Evolutionary conservation across 176 grass and related monocot species (phyloP), one percentile per base, ranked within the genome.

Genomic region (Cocos nucifera): DNA sequence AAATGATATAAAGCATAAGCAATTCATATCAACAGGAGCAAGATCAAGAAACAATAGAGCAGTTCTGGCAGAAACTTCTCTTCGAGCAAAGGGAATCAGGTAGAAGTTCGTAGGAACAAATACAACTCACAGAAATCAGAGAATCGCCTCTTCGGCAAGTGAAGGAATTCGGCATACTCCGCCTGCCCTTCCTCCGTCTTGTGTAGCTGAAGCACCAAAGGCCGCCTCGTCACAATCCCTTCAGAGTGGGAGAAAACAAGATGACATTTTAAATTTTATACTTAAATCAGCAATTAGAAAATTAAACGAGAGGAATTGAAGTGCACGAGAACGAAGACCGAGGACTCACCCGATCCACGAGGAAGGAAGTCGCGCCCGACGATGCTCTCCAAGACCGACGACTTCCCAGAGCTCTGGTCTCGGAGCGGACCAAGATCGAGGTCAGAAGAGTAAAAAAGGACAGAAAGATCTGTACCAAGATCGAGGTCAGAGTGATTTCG

Each of bases 151-250:
- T 67, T 88, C 20, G 87, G 87, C 63, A 78, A 64, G 64, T 97
- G 93, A 52, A 88, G 78, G 69, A 96, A 96, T 58, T 88, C 83
- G 2, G 86, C 86, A 49, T 82, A 90, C 21, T 96, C 92, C 68
- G 80, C 70, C 64, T 51, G 68, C 16, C 92, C 83, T 0, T 78
- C 78, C 57, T 88, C 69, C 9, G 72, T 85, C 72, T 90, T 87
- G 27, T 96, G 80, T 49, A 96, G 84, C 74, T 96, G 91, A 60
- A 96, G 70, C 57, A 96, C 91, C 54, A 96, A 69, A 0, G 91
- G 91, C 72, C 91, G 78, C 59, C 91, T 82, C 52, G 91, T 96
- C 83, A 96, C 91, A 71, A 96, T 96, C 23, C 91, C 91, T 96
- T 57, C 9, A 67, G 24, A 54, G n/a, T 56, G 6, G 9, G 35